Evolutionary conservation across 257 asterid genomes (phyloP), one percentile per base, ranked within the genome.

Genomic region (Haberlea rhodopensis): DNA sequence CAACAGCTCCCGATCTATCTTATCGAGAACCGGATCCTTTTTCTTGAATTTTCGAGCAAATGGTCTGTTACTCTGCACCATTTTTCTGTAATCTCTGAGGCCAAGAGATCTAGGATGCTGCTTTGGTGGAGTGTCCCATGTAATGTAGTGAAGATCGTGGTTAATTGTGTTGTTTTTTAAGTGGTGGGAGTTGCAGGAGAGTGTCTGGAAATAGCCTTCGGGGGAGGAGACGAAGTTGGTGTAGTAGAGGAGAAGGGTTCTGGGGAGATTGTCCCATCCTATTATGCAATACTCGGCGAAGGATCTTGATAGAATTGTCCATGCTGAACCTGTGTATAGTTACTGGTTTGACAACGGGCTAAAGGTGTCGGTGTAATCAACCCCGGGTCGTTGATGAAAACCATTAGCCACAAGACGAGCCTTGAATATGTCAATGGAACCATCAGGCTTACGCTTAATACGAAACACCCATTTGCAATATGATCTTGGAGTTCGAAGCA

Each of bases 171-270:
- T 87, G 89, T 81, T 87, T 64, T 73, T 87, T 81, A 79, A 87
- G 22, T 73, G 72, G 4, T 80, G 63, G 1, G 96, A 90, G 77
- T 87, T 90, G 84, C 97, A 90, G 5, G 81, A 16, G 4, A 84
- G 70, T 20, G 97, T 90, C 64, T 90, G 97, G 71, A 90, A 90
- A 67, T 87, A 90, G 32, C 87, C 87, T 60, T 90, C 97, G 0
- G 97, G 97, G 0, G 97, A 85, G 2, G 97, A 90, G 25, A 90
- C 95, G 28, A 90, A 87, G 70, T 90, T 90, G 1, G 96, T 81
- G 83, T 87, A 87, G 82, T 90, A 90, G 51, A 90, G 90, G 45
- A 90, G 97, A 45, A 90, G 92, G 32, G 83, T 84, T 72, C 97
- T 65, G 2, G 97, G 96, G 27, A 90, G 82, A 45, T 87, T 90